These are phyloP conservation scores for Boechera retrofracta DNA, from an alignment of 345 rosid species.

Conservation along the genomic window DNA sequence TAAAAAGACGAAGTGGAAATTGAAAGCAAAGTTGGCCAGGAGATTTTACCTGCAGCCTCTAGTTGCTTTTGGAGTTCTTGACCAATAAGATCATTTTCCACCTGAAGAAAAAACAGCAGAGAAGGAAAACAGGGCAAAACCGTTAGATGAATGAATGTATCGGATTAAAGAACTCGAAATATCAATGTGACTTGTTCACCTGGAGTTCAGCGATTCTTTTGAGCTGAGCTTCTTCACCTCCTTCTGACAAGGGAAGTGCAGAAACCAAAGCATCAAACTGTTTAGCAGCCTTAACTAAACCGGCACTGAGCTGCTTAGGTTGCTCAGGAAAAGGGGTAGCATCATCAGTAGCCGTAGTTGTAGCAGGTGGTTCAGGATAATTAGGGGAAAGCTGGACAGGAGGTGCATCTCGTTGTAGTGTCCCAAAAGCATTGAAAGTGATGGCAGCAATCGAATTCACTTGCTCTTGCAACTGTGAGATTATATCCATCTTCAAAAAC, in stretches of 20 bases:
- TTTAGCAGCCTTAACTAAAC: conserved; percentile 90
- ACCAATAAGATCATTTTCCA: conserved; percentile 79
- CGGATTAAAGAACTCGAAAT: background rate
- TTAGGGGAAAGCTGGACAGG: conserved; percentile 78
- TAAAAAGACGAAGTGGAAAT: background rate
- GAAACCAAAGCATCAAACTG: conserved; percentile 97
- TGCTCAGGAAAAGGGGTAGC: conserved; percentile 62
- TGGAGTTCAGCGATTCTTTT: conserved; percentile 80
- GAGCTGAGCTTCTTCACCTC: conserved; percentile 92
- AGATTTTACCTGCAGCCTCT: conserved; percentile 81
- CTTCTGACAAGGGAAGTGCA: conserved; percentile 88
- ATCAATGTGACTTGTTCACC: conserved; percentile 43
- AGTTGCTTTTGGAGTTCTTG: conserved; percentile 91
- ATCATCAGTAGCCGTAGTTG: conserved; percentile 55
- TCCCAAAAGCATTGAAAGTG: conserved; percentile 82
- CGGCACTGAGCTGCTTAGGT: conserved; percentile 79
- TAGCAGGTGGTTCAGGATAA: conserved; percentile 79
- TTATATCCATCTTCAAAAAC: conserved; percentile 69
- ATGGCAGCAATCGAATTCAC: conserved; percentile 72
- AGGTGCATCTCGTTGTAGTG: conserved; percentile 84
- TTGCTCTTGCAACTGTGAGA: conserved; percentile 95
- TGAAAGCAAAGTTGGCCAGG: background rate
- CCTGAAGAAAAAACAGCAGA: conserved; percentile 48
- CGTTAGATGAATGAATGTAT: background rate
- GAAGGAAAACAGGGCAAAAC: background rate